Percentiles rank a stretch among this genome's conserved stretches.
Evolutionary conservation across 106 monocot genomes (phyloP).

Genomic region (Platanthera zijinensis): DNA sequence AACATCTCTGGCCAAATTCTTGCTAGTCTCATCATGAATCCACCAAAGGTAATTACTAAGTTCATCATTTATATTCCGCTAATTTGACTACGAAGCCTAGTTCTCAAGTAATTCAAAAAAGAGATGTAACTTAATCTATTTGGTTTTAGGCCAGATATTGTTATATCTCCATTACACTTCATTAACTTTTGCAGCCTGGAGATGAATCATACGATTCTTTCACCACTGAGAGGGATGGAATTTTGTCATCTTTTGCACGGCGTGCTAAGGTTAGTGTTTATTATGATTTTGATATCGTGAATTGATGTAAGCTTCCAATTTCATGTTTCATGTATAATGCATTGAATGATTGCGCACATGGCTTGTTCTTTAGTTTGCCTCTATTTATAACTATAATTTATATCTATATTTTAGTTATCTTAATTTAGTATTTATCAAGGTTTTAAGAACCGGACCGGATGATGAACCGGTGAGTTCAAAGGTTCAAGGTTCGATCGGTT

Average conservation of each 20-base stretch:
- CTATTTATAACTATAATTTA: neutral
- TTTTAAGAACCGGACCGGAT: no score
- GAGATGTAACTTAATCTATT: neutral
- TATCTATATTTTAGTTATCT: neutral
- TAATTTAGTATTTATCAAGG: no score
- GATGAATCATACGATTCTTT: constrained; percentile 85
- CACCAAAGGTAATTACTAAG: constrained; percentile 63
- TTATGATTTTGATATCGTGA: neutral
- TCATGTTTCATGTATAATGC: no score
- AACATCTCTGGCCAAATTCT: constrained; percentile 95
- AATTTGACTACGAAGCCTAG: neutral
- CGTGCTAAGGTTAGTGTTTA: constrained; percentile 68
- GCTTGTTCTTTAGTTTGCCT: neutral
- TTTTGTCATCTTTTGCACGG: constrained; percentile 71
- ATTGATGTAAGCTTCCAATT: neutral
- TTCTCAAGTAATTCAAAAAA: neutral
- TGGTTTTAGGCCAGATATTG: constrained; percentile 1
- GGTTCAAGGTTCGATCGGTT: no score
- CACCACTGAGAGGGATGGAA: constrained; percentile 56
- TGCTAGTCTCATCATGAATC: constrained; percentile 94
- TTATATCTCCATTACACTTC: neutral
- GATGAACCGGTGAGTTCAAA: no score
- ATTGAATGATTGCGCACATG: neutral
- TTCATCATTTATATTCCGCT: neutral
- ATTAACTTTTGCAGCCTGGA: constrained; percentile 40